A percentile compares a stretch with the other conserved stretches of the same genome.
These are phyloP conservation scores for Trypanosoma lewisi DNA, from an alignment of 208 protist species.

Conservation along the genomic window DNA sequence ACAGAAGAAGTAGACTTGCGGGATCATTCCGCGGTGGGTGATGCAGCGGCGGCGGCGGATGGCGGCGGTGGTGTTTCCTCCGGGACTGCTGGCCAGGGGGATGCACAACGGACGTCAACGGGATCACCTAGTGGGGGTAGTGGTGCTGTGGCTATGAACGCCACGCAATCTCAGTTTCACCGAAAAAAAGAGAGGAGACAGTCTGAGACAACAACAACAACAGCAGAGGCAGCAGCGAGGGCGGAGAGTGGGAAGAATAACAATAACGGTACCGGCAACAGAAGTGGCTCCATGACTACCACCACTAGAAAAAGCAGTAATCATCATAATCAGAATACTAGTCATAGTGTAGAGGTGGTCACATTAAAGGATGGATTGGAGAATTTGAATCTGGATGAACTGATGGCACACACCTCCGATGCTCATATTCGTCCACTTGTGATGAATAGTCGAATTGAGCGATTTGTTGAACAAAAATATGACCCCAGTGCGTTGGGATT, in stretches of 20 bases:
- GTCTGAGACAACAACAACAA: background rate
- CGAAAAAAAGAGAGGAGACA: conserved; percentile 6
- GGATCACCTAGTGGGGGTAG: background rate
- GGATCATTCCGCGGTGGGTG: conserved; percentile 4
- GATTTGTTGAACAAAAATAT: conserved; percentile 67
- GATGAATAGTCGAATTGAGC: conserved; percentile 87
- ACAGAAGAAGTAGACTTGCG: conserved; percentile 21
- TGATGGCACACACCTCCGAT: conserved; percentile 73
- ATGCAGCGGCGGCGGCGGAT: background rate
- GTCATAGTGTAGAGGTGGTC: background rate
- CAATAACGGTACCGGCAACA: background rate
- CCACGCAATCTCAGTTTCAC: conserved; percentile 20
- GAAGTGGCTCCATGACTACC: background rate
- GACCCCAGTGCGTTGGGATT: conserved; percentile 61
- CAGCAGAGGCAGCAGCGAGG: too few species aligned
- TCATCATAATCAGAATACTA: background rate
- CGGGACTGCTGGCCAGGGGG: background rate
- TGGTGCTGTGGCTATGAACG: background rate
- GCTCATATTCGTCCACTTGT: conserved; percentile 87
- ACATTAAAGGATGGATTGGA: background rate
- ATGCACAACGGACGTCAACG: background rate
- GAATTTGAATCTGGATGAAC: conserved; percentile 31
- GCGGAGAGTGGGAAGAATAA: background rate
- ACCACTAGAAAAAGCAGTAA: background rate
- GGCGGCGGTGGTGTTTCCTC: background rate